Percentiles rank a stretch among this genome's conserved stretches.
These are phyloP conservation scores for Phytophthora cactorum DNA, from an alignment of 352 stramenopile genomes.

Conservation along the genomic window DNA sequence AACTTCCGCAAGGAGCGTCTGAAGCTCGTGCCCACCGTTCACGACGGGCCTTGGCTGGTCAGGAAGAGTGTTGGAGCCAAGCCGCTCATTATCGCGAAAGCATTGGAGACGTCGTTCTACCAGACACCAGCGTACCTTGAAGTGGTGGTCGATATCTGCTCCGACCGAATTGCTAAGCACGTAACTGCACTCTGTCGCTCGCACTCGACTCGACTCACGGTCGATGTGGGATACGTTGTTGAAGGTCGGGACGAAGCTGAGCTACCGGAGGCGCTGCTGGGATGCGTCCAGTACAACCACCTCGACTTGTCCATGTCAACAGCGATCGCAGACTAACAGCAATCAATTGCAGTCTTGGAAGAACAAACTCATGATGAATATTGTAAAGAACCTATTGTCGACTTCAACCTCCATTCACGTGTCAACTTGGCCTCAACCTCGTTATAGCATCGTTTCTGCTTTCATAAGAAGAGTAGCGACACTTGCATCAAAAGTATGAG, in stretches of 20 bases:
- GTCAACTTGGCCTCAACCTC: too few relatives aligned
- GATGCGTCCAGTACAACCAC: constrained; percentile 81
- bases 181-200: constrained; percentile 79
- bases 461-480: neutral
- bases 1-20: constrained; percentile 74
- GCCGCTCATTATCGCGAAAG: constrained; percentile 77
- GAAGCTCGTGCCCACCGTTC: constrained; percentile 82
- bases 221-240: constrained; percentile 85
- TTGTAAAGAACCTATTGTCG: constrained; percentile 16
- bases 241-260: constrained; percentile 74
- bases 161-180: constrained; percentile 75
- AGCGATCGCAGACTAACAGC: constrained; percentile 45
- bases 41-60: constrained; percentile 82
- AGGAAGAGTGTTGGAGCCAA: constrained; percentile 83
- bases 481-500: neutral
- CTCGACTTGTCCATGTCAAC: constrained; percentile 68
- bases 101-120: constrained; percentile 68
- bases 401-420: too few relatives aligned
- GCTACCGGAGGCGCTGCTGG: constrained; percentile 80
- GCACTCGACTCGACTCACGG: constrained; percentile 65
- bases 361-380: constrained; percentile 10
- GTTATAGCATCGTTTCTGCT: neutral
- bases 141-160: constrained; percentile 79
- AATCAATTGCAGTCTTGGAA: neutral
- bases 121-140: constrained; percentile 73